Conservation (phyloP, 2,329 filamentous ascomycete genomes). For the Xylariaceae sp. region DNA sequence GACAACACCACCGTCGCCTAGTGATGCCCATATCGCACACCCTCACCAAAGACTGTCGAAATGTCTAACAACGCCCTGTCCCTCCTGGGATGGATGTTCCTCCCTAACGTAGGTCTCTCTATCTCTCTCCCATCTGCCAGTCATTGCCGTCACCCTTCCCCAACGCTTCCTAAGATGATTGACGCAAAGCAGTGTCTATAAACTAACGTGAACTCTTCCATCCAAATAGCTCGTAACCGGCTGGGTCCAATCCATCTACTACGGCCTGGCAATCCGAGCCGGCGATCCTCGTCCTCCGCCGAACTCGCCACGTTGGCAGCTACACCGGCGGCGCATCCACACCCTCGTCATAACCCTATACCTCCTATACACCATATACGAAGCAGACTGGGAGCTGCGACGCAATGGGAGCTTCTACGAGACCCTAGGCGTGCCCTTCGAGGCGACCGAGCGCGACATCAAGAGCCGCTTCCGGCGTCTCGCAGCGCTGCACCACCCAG, state of each 20-base stretch:
- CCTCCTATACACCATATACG: conserved; percentile 87
- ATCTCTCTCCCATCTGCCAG: background rate
- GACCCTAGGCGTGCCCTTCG: conserved; percentile 64
- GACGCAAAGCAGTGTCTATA: background rate
- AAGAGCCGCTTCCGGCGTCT: conserved; percentile 82
- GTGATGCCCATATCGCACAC: background rate
- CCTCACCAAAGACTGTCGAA: conserved; percentile 1
- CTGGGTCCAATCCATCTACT: conserved; percentile 77
- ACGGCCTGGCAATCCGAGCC: conserved; percentile 82
- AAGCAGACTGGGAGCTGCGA: conserved; percentile 78
- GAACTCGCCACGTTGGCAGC: conserved; percentile 62
- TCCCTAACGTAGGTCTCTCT: conserved; percentile 45
- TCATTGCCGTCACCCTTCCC: background rate
- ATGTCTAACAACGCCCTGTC: conserved; percentile 49
- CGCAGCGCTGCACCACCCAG: conserved; percentile 70
- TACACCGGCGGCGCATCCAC: conserved; percentile 77
- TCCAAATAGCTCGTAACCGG: conserved; percentile 65
- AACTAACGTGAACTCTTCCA: conserved; percentile 1
- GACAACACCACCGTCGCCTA: conserved; percentile 20
- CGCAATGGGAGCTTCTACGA: conserved; percentile 72
- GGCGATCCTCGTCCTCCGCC: conserved; percentile 75
- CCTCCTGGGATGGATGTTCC: conserved; percentile 54
- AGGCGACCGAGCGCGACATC: conserved; percentile 69
- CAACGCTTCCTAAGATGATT: background rate
- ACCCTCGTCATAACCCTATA: conserved; percentile 78